phyloP scores from a whole-genome alignment of 768 basidiomycete species.

The Albatrellus ellisii region DNA sequence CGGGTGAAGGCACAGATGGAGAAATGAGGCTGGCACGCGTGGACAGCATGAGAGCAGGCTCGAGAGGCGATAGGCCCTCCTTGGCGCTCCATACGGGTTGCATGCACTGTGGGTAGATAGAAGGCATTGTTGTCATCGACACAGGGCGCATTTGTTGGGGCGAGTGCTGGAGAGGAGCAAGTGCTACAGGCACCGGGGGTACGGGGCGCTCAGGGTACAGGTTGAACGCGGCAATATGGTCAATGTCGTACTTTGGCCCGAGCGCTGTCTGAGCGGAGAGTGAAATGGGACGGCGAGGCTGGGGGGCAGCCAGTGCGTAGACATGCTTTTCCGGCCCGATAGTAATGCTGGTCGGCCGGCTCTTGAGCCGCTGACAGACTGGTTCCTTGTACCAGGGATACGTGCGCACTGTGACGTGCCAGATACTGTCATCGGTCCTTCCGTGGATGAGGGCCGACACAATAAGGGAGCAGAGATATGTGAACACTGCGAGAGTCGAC shows the following conservation, averaged over 20 bases:
- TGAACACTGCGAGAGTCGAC: slow-evolving; percentile 5
- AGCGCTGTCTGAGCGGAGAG: slow-evolving; percentile 1
- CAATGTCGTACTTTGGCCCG: slow-evolving; percentile 1
- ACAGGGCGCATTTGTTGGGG: slow-evolving; percentile 1
- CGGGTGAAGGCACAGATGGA: neutral
- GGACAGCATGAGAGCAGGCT: neutral
- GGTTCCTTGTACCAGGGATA: slow-evolving; percentile 9
- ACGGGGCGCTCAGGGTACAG: neutral
- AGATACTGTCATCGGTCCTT: slow-evolving; percentile 4
- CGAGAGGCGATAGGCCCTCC: neutral
- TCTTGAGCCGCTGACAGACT: slow-evolving; percentile 2
- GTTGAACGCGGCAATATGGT: slow-evolving; percentile 1
- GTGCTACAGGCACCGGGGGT: neutral
- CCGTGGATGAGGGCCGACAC: slow-evolving; percentile 6
- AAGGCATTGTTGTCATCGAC: neutral
- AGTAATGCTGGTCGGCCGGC: slow-evolving; percentile 1
- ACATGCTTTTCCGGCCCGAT: neutral
- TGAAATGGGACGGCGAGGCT: slow-evolving; percentile 7
- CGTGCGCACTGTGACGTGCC: slow-evolving; percentile 7
- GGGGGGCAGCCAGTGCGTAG: slow-evolving; percentile 6
- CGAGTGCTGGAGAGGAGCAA: neutral
- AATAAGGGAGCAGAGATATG: slow-evolving; percentile 6
- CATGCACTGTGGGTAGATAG: slow-evolving; percentile 7
- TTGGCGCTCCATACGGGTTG: slow-evolving; percentile 1
- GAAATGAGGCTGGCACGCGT: neutral